phyloP scores from a whole-genome alignment of 148 eudicot genomes.

The Tetragonia tetragonoides region DNA sequence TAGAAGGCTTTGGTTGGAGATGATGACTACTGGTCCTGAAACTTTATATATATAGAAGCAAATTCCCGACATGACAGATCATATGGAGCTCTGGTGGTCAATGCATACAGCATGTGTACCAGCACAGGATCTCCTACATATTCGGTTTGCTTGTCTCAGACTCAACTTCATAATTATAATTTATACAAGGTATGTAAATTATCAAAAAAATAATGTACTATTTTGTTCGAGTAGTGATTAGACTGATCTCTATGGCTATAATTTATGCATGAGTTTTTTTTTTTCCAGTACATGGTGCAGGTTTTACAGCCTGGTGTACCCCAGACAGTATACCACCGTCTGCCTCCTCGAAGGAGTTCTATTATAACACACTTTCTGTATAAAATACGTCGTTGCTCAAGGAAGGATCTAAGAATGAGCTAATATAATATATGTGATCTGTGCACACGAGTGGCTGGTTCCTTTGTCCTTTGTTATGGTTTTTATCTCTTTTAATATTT shows the following conservation, averaged over 20 bases:
- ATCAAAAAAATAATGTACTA: no score
- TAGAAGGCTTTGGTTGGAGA: background rate
- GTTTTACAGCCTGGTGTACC: slow-evolving; percentile 9
- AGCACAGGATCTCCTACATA: slow-evolving; percentile 5
- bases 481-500: no score
- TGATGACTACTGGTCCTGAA: background rate
- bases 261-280: background rate
- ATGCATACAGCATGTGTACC: background rate
- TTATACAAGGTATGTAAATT: background rate
- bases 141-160: slow-evolving; percentile 8
- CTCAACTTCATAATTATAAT: background rate
- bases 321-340: background rate
- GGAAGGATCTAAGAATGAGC: slow-evolving; percentile 13
- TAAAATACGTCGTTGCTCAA: background rate
- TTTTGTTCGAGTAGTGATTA: background rate
- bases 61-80: slow-evolving; percentile 3
- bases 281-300: background rate
- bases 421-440: background rate
- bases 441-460: slow-evolving; percentile 12
- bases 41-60: background rate
- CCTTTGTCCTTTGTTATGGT: background rate
- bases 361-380: no score
- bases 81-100: background rate
- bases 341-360: background rate
- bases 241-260: background rate